phyloP scores from a whole-genome alignment of 768 basidiomycete species.

The Leccinum sublutescens region DNA sequence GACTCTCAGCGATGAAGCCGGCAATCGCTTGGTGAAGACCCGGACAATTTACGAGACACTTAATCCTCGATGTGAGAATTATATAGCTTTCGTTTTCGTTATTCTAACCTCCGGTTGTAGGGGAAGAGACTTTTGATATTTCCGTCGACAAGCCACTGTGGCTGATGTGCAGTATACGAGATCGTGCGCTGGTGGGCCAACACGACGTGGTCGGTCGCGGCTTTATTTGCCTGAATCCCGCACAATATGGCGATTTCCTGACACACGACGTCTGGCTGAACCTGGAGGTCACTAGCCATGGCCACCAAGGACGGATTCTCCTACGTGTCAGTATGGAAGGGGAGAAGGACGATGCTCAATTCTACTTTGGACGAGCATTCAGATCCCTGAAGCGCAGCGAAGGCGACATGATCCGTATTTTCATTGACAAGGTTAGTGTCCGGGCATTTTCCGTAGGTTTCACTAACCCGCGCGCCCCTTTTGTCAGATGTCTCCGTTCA shows the following conservation, averaged over 20 bases:
- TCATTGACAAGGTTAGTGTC: slow-evolving; percentile 85
- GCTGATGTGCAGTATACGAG: slow-evolving; percentile 94
- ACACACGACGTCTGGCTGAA: slow-evolving; percentile 92
- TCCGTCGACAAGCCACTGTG: slow-evolving; percentile 93
- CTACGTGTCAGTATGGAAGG: slow-evolving; percentile 97
- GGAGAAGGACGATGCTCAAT: slow-evolving; percentile 96
- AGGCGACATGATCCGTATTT: slow-evolving; percentile 91
- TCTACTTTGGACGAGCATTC: slow-evolving; percentile 96
- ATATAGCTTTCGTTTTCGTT: not conserved
- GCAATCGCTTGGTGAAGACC: slow-evolving; percentile 89
- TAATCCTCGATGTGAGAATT: slow-evolving; percentile 79
- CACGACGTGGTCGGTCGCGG: slow-evolving; percentile 90
- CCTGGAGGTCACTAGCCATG: slow-evolving; percentile 57
- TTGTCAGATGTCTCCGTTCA: slow-evolving; percentile 86
- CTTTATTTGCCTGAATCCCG: slow-evolving; percentile 89
- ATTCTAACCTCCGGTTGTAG: slow-evolving; percentile 38
- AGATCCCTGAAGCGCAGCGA: slow-evolving; percentile 90
- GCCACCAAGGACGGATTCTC: slow-evolving; percentile 69
- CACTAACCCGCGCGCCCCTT: not conserved
- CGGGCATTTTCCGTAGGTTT: not conserved
- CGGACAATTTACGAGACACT: slow-evolving; percentile 91
- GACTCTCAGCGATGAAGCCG: slow-evolving; percentile 90
- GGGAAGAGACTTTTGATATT: slow-evolving; percentile 97
- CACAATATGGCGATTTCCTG: slow-evolving; percentile 83
- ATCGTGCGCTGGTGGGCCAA: slow-evolving; percentile 87